Base-by-base conservation (phyloP, 2,329 filamentous ascomycete species). In the Xylariales sp. region DNA sequence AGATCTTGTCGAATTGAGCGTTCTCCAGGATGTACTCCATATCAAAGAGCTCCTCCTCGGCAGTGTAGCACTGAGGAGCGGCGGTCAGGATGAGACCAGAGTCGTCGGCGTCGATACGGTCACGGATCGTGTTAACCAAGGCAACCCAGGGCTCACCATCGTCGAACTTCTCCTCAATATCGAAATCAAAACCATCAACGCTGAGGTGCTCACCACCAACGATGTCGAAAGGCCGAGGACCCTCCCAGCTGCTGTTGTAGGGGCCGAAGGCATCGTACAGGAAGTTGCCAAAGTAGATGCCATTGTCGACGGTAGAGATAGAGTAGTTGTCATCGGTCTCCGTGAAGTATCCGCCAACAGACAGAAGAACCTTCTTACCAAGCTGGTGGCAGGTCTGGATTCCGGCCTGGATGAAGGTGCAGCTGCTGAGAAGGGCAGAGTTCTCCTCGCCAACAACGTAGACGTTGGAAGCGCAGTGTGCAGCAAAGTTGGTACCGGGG, bases 311-410 rank as follows among this genome's bases (percentile, higher is more conserved):
- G 12, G 25, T 14, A 6, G 37, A 25, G 41, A 33, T 40, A 45
- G 1, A 43, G 46, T 67, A 67, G 55, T 63, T 53, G 41, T 49
- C 52, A 18, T 12, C 6, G 7, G 5, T 7, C 19, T 31, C 25
- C 28, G 21, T 29, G 4, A 12, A 29, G 10, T 27, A 8, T 13
- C 81, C 80, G 30, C 81, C 81, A 32, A 85, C 69, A 11, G 80
- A 83, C 18, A 84, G 66, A 29, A 84, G 58, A 37, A 85, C 72
- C 44, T 78, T 83, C 61, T 82, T 83, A 38, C 72, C 71, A 40
- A 72, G 58, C 5, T 55, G 45, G 53, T 83, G 78, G 56, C 80
- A 85, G 19, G 64, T 50, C 31, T 55, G 45, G 38, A 65, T 56
- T 23, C 62, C 62, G 14, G 47, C 47, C 13, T 54, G 11, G 16